A percentile compares a stretch with the other conserved stretches of the same genome.
Evolutionary conservation across 164 flowering plant species (phyloP).

Genomic region (Aristolochia contorta): DNA sequence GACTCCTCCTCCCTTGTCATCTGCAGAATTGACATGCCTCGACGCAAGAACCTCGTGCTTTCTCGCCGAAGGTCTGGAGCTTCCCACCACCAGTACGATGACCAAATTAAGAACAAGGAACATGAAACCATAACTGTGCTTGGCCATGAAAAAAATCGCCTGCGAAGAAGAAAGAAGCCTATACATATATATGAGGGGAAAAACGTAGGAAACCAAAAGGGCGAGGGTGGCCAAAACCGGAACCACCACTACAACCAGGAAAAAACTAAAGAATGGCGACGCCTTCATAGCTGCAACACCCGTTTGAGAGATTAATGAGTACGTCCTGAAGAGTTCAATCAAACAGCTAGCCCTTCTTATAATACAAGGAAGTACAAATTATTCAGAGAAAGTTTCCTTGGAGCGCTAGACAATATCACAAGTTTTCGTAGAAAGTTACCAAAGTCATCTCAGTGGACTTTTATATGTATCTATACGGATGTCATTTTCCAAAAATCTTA

Average conservation of each 20-base stretch:
- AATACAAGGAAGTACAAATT: not conserved
- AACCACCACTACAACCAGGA: not conserved
- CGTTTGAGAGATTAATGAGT: not conserved
- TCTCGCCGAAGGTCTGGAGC: not conserved
- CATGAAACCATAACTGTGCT: not conserved
- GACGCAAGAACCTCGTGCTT: not conserved
- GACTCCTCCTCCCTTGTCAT: not conserved
- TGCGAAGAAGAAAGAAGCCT: not conserved
- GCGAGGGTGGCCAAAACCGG: not conserved
- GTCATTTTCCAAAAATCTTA: not conserved
- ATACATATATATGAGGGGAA: not conserved
- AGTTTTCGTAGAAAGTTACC: conserved; percentile 2
- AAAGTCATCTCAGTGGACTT: not conserved
- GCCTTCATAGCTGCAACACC: not conserved
- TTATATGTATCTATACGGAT: not conserved
- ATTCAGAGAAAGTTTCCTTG: not conserved
- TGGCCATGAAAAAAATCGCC: not conserved
- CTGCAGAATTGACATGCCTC: not conserved
- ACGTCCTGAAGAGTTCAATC: not conserved
- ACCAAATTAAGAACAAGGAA: not conserved
- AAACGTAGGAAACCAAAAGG: not conserved
- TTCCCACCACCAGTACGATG: not conserved
- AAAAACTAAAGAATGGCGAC: not conserved
- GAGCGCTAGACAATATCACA: not conserved
- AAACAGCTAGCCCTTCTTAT: not conserved